Evolutionary conservation across 768 basidiomycete species (phyloP).

Genomic region (Lentinula guzmanii): DNA sequence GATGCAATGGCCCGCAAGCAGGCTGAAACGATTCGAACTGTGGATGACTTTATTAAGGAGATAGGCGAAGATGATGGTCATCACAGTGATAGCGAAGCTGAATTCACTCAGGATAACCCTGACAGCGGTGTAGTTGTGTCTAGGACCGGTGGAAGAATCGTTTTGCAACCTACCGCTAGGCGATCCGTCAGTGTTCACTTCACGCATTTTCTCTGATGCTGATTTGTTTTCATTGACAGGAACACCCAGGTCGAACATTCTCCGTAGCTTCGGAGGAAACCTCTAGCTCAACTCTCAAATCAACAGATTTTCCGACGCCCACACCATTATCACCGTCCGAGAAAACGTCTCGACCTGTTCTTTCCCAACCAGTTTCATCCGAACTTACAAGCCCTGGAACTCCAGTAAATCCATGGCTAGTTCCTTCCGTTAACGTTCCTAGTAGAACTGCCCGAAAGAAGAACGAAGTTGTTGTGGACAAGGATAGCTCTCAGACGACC

Average conservation of each 20-base stretch:
- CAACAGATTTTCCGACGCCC: constrained; percentile 29
- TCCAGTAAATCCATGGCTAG: constrained; percentile 79
- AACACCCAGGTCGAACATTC: not conserved
- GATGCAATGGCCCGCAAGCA: constrained; percentile 74
- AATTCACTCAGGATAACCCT: constrained; percentile 11
- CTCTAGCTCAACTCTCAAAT: constrained; percentile 65
- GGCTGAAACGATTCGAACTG: constrained; percentile 49
- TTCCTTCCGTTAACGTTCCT: constrained; percentile 23
- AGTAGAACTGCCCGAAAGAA: constrained; percentile 57
- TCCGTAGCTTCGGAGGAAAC: constrained; percentile 39
- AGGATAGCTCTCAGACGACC: constrained; percentile 46
- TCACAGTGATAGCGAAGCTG: constrained; percentile 24
- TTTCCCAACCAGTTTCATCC: constrained; percentile 1
- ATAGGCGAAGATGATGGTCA: constrained; percentile 40
- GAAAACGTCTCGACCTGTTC: constrained; percentile 10
- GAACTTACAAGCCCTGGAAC: constrained; percentile 13
- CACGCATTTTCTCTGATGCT: not conserved
- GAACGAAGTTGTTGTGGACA: constrained; percentile 68
- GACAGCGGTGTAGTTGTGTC: constrained; percentile 36
- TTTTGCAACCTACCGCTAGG: constrained; percentile 48
- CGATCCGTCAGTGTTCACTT: constrained; percentile 14
- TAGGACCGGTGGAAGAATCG: constrained; percentile 63
- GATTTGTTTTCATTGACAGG: not conserved
- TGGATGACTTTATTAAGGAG: constrained; percentile 70
- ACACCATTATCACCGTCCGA: constrained; percentile 6